A percentile compares a stretch with the other conserved stretches of the same genome.
phyloP scores from a whole-genome alignment of 768 basidiomycete species.

The Tephrocybe sp. region DNA sequence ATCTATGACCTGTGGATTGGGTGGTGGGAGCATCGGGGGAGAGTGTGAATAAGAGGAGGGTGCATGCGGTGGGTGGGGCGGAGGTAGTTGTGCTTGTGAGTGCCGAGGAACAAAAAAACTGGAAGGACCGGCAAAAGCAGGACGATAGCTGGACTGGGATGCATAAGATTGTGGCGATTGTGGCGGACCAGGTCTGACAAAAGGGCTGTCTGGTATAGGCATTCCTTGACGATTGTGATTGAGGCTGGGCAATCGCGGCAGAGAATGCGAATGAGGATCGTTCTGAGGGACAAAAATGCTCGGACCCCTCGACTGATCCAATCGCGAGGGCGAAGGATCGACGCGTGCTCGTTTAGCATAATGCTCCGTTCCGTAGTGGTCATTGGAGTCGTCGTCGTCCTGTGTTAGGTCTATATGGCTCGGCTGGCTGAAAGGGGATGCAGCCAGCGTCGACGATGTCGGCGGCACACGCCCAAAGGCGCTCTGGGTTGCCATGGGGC shows the following conservation, averaged over 20 bases:
- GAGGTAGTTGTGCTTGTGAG: conserved; percentile 26
- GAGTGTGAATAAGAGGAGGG: conserved; percentile 21
- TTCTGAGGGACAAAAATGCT: conserved; percentile 6
- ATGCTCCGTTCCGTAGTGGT: conserved; percentile 31
- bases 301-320: conserved; percentile 5
- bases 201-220: conserved; percentile 16
- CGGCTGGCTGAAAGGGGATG: conserved; percentile 10
- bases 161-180: neutral
- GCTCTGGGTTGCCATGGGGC: conserved; percentile 8
- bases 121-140: conserved; percentile 50
- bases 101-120: conserved; percentile 27
- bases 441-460: conserved; percentile 3
- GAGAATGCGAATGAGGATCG: conserved; percentile 6
- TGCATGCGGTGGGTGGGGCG: conserved; percentile 21
- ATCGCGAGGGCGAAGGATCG: conserved; percentile 23
- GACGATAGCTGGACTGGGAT: conserved; percentile 36
- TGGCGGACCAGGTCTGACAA: conserved; percentile 15
- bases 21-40: conserved; percentile 19
- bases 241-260: conserved; percentile 24
- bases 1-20: conserved; percentile 66
- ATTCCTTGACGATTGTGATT: conserved; percentile 11
- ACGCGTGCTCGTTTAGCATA: conserved; percentile 44
- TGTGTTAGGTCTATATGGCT: conserved; percentile 63
- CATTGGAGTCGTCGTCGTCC: conserved; percentile 62
- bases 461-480: conserved; percentile 5